Percentiles rank a stretch among this genome's conserved stretches.
These are phyloP conservation scores for Discostella stelligeroides DNA, from an alignment of 108 stramenopile species.

Conservation along the genomic window DNA sequence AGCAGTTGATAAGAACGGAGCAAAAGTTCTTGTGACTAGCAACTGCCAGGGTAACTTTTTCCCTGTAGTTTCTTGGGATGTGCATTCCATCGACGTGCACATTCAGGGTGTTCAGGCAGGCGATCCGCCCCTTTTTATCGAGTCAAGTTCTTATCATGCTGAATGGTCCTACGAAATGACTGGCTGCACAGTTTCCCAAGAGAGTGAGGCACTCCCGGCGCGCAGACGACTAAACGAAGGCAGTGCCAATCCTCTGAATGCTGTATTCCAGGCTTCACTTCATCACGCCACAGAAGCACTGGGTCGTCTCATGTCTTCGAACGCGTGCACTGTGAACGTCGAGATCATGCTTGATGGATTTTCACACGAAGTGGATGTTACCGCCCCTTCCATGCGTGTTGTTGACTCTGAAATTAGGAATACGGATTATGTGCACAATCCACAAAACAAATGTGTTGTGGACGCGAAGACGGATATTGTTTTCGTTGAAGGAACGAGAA, in stretches of 20 bases:
- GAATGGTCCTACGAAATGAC: background rate
- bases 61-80: slow-evolving; percentile 21
- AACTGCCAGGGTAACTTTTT: slow-evolving; percentile 20
- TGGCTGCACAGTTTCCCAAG: background rate
- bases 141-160: slow-evolving; percentile 10
- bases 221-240: background rate
- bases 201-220: background rate
- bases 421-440: background rate
- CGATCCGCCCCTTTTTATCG: background rate
- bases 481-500: slow-evolving; percentile 1
- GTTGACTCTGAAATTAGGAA: slow-evolving; percentile 23
- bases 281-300: background rate
- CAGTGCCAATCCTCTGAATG: background rate
- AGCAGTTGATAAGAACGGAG: slow-evolving; percentile 19
- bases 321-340: slow-evolving; percentile 21
- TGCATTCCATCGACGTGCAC: background rate
- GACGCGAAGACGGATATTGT: slow-evolving; percentile 8
- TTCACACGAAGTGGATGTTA: slow-evolving; percentile 15
- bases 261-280: slow-evolving; percentile 1
- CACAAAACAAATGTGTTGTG: slow-evolving; percentile 1
- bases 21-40: slow-evolving; percentile 18
- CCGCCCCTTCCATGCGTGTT: slow-evolving; percentile 21
- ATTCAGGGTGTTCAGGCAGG: background rate
- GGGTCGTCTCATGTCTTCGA: too few species aligned
- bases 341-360: slow-evolving; percentile 39